phyloP scores from a whole-genome alignment of 441 rosid genomes.

The Pelargonium australe region DNA sequence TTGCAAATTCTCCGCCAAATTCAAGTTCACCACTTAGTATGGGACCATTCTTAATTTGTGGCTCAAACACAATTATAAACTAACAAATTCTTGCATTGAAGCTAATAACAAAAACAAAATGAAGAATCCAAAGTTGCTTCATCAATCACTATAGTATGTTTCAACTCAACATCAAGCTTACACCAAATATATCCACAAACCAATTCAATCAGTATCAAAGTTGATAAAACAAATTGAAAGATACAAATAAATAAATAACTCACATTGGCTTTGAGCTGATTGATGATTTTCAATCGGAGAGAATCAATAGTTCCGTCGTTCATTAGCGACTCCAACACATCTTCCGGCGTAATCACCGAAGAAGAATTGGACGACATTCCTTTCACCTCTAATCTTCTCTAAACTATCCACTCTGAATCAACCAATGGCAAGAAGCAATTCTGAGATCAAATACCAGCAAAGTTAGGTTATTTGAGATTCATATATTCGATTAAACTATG shows the following conservation, averaged over 20 bases:
- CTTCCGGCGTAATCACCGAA: slow-evolving; percentile 79
- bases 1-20: not conserved
- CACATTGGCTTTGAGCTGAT: slow-evolving; percentile 94
- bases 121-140: not conserved
- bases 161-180: not conserved
- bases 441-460: not conserved
- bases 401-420: not conserved
- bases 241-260: not conserved
- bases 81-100: not conserved
- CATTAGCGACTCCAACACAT: slow-evolving; percentile 85
- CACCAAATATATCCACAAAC: not conserved
- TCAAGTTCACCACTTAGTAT: not conserved
- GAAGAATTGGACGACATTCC: slow-evolving; percentile 29
- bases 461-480: not conserved
- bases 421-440: not conserved
- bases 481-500: not conserved
- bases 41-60: not conserved
- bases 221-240: slow-evolving; percentile 1
- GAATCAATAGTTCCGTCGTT: slow-evolving; percentile 94
- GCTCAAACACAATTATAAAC: not conserved
- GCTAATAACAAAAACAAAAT: not conserved
- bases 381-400: not conserved
- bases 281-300: slow-evolving; percentile 82
- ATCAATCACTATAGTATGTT: not conserved
- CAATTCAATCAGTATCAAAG: too few species aligned